These are phyloP conservation scores for Aureobasidium namibiae DNA, from an alignment of 2,329 filamentous ascomycete species.

Conservation along the genomic window DNA sequence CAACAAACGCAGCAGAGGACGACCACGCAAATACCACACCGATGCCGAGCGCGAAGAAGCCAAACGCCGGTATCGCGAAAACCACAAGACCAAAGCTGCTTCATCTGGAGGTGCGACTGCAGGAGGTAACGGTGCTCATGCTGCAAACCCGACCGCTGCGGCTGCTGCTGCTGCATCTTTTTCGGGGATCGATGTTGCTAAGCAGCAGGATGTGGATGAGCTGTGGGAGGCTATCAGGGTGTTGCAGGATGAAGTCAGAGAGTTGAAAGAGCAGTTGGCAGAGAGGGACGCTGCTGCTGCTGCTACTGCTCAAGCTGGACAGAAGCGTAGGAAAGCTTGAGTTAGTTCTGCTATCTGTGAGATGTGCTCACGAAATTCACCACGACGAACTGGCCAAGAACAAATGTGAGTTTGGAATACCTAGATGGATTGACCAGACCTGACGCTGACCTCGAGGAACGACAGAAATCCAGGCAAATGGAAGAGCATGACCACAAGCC, in stretches of 20 bases:
- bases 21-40: constrained; percentile 7
- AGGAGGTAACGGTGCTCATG: not conserved
- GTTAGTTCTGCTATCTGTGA: not conserved
- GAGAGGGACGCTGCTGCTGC: constrained; percentile 1
- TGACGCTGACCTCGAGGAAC: too few species aligned
- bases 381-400: not conserved
- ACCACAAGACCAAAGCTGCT: constrained; percentile 4
- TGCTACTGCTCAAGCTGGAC: not conserved
- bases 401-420: not conserved
- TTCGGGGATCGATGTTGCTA: not conserved
- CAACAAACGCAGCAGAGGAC: constrained; percentile 3
- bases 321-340: constrained; percentile 3
- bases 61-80: constrained; percentile 9
- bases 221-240: not conserved
- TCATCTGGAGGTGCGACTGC: not conserved
- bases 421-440: too few species aligned
- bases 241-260: not conserved
- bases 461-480: not conserved
- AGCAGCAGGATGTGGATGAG: constrained; percentile 1
- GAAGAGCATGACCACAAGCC: not conserved
- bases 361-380: not conserved
- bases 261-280: not conserved
- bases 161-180: not conserved
- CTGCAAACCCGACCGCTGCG: not conserved
- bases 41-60: constrained; percentile 10